phyloP scores from a whole-genome alignment of 1,139 yeast species.

The Meyerozyma smithsonii region DNA sequence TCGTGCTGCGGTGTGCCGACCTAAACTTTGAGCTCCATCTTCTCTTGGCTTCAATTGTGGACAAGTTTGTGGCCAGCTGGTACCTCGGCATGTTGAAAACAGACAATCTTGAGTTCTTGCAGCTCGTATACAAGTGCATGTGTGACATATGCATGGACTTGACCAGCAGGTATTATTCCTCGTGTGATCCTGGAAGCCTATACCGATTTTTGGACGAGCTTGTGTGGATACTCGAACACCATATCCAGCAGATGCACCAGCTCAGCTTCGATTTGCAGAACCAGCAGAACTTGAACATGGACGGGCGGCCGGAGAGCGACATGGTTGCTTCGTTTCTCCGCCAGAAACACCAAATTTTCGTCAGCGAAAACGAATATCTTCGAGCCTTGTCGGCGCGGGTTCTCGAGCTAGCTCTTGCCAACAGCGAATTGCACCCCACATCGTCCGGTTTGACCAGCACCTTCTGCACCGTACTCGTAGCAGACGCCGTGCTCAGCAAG shows the following conservation, averaged over 20 bases:
- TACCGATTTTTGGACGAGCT: constrained; percentile 21
- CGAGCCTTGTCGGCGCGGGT: constrained; percentile 22
- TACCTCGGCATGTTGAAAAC: constrained; percentile 36
- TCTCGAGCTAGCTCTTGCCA: constrained; percentile 17
- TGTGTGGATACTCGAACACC: constrained; percentile 23
- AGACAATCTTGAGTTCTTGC: constrained; percentile 32
- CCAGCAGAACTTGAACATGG: neutral
- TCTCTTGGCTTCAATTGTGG: constrained; percentile 30
- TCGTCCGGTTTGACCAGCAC: constrained; percentile 27
- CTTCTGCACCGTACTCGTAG: constrained; percentile 24
- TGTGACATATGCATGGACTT: constrained; percentile 27
- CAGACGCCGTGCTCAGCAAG: constrained; percentile 33
- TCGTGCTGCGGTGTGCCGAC: constrained; percentile 13
- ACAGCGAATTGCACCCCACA: constrained; percentile 11
- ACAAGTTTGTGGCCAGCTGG: constrained; percentile 37
- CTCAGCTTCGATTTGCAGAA: constrained; percentile 9
- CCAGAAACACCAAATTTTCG: neutral
- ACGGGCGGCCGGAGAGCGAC: constrained; percentile 3
- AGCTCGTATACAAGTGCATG: constrained; percentile 25
- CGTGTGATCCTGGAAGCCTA: constrained; percentile 12
- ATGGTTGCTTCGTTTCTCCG: constrained; percentile 8
- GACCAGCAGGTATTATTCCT: constrained; percentile 15
- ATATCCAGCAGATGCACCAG: constrained; percentile 17
- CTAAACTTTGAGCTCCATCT: constrained; percentile 36
- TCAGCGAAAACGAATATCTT: constrained; percentile 16